A percentile compares a stretch with the other conserved stretches of the same genome.
phyloP scores from a whole-genome alignment of 768 basidiomycete species.

The Russula olivacea region DNA sequence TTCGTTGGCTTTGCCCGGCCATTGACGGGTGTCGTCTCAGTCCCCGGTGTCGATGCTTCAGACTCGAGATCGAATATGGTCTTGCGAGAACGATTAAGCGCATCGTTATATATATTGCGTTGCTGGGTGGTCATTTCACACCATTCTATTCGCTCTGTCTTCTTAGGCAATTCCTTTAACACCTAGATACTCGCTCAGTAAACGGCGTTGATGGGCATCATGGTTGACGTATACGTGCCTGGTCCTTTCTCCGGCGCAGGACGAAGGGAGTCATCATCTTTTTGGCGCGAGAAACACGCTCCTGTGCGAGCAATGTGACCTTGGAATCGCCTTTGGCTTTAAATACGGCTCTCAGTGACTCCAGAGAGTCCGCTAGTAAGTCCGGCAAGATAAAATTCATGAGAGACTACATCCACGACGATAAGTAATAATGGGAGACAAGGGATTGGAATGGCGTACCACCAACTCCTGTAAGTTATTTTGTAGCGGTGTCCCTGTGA shows the following conservation, averaged over 20 bases:
- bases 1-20: slow-evolving; percentile 37
- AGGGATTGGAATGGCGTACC: slow-evolving; percentile 42
- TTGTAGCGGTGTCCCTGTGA: slow-evolving; percentile 94
- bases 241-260: slow-evolving; percentile 92
- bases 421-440: background rate
- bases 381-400: slow-evolving; percentile 97
- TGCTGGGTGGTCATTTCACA: slow-evolving; percentile 89
- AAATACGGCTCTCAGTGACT: slow-evolving; percentile 87
- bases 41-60: slow-evolving; percentile 28
- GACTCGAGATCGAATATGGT: slow-evolving; percentile 54
- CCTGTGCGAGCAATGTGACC: slow-evolving; percentile 80
- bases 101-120: slow-evolving; percentile 75
- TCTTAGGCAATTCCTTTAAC: slow-evolving; percentile 85
- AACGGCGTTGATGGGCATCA: background rate
- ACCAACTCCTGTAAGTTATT: slow-evolving; percentile 88
- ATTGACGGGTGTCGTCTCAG: slow-evolving; percentile 31
- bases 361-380: slow-evolving; percentile 73
- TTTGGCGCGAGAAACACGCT: slow-evolving; percentile 91
- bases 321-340: slow-evolving; percentile 93
- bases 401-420: slow-evolving; percentile 57
- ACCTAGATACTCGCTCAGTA: slow-evolving; percentile 46
- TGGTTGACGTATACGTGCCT: slow-evolving; percentile 41
- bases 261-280: slow-evolving; percentile 99
- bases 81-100: slow-evolving; percentile 78
- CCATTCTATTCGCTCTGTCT: slow-evolving; percentile 90